Base-by-base conservation (phyloP, 78 protist genomes). In the Dictyostelium firmibasis region DNA sequence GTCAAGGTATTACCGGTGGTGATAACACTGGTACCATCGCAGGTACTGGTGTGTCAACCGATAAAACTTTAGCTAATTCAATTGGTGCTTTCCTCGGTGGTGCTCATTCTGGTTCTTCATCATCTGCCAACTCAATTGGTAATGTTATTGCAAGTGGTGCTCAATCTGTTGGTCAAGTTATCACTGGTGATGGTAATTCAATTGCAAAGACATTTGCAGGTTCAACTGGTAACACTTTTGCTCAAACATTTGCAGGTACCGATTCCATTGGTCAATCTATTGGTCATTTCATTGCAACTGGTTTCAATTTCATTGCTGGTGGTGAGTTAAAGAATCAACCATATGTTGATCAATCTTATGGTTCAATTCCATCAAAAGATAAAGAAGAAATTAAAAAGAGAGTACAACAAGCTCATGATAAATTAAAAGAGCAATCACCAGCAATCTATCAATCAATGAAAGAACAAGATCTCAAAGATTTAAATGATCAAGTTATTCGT, bases 1-100 rank as follows among this genome's bases (percentile, higher is more conserved):
- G 91, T 31, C 91, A 84, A 47, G 81, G 60, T 76, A 43, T 72
- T 8, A 41, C 78, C 44, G 91, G 91, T 72, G 91, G 82, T 29
- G 53, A 29, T 13, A 84, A 67, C 29, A 47, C 82, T 5, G 91
- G 91, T 72, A 44, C 91, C 6, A 23, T 84, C 16, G 91, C 47
- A 41, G 25, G 75, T 0, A 70, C 91, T 25, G 81, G 57, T 72
- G 91, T 38, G 6, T 69, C 91, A 47, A 84, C 76, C 29, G 74
- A 70, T n/a, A 25, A 27, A 13, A 84, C 91, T 53, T 2, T 84
- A 18, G 91, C 91, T 1, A 47, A 60, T 47, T 47, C 91, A 4
- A 31, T 84, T 27, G 91, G 81, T 29, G 25, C 79, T 29, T 69
- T 70, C 25, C 29, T 84, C 0, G 89, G 64, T 25, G 89, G 89